Evolutionary conservation across 768 basidiomycete species (phyloP).

Genomic region (Exidia glandulosa): DNA sequence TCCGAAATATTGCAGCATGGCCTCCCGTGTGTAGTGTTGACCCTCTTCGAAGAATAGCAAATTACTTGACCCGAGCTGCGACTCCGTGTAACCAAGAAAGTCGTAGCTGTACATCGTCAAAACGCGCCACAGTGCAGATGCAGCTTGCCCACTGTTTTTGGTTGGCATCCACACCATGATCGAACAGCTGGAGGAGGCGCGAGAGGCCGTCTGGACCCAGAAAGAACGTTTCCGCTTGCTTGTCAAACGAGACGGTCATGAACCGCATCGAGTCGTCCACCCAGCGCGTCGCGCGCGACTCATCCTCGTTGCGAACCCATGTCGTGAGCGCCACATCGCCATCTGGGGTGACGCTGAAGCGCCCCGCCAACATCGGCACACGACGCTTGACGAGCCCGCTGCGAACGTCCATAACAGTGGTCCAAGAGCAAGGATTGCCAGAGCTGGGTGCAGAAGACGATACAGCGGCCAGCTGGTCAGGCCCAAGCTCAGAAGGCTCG

Average conservation of each 20-base stretch:
- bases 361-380: background rate
- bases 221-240: background rate
- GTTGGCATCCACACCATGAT: background rate
- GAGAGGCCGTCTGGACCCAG: background rate
- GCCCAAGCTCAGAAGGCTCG: too few relatives aligned
- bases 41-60: constrained; percentile 13
- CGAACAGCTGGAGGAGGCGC: background rate
- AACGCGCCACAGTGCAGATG: background rate
- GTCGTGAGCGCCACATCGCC: background rate
- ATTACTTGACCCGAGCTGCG: constrained; percentile 9
- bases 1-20: constrained; percentile 11
- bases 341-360: background rate
- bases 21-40: constrained; percentile 5
- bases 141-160: background rate
- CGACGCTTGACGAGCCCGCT: background rate
- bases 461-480: too few relatives aligned
- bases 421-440: too few relatives aligned
- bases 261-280: background rate
- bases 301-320: background rate
- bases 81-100: constrained; percentile 12
- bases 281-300: background rate
- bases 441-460: too few relatives aligned
- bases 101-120: constrained; percentile 6
- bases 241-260: background rate
- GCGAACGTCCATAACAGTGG: background rate